A percentile compares a stretch with the other conserved stretches of the same genome.
These are phyloP conservation scores for Mortierella sp. DNA, from an alignment of 371 early-diverging fungal genomes.

Conservation along the genomic window DNA sequence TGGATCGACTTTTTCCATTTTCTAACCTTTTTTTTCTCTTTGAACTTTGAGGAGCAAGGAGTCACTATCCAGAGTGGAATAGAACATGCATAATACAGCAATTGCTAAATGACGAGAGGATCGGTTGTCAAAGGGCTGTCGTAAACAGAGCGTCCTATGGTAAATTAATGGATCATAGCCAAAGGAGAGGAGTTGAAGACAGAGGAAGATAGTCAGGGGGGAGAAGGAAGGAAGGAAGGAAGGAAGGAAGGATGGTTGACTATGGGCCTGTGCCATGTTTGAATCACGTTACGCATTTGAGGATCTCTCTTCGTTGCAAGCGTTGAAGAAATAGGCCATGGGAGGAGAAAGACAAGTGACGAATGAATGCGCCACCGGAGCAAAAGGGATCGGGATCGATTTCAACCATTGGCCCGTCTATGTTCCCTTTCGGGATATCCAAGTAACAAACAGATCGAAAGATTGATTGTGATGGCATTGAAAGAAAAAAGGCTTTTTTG, in stretches of 20 bases:
- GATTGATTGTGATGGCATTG: background rate
- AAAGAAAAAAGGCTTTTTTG: background rate
- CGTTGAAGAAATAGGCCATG: background rate
- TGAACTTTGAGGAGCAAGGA: background rate
- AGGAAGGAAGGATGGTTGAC: no score
- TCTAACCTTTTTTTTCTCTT: background rate
- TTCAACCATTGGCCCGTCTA: background rate
- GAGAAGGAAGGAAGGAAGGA: no score
- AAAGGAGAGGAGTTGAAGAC: no score
- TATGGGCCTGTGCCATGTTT: no score
- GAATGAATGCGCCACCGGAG: background rate
- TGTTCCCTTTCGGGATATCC: background rate
- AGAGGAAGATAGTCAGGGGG: no score
- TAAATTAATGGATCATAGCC: no score
- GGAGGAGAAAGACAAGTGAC: background rate
- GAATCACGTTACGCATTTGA: background rate
- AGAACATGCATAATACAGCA: conserved; percentile 8
- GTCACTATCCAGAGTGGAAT: background rate
- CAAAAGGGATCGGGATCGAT: background rate
- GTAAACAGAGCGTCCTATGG: no score
- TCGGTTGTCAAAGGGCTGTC: no score
- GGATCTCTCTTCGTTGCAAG: background rate
- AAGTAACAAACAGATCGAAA: background rate
- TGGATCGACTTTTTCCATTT: background rate
- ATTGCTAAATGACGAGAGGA: no score